These are phyloP conservation scores for Mycena chlorophos DNA, from an alignment of 768 basidiomycete genomes.

Conservation along the genomic window DNA sequence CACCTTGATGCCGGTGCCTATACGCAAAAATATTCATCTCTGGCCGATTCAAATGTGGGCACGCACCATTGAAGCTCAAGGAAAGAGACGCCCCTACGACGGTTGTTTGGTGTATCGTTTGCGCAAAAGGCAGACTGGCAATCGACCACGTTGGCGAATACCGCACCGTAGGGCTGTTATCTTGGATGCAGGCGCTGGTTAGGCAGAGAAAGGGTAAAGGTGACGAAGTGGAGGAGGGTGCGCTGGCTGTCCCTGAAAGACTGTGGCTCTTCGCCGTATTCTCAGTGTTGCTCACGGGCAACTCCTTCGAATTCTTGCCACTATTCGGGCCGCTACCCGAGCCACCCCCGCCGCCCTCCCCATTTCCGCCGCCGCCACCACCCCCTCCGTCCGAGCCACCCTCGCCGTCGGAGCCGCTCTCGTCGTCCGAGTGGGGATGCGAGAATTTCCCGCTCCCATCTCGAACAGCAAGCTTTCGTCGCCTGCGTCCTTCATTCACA, in stretches of 20 bases:
- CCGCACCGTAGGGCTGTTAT: slow-evolving; percentile 38
- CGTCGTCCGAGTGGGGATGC: background rate
- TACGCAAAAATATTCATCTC: background rate
- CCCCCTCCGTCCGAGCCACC: background rate
- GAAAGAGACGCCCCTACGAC: slow-evolving; percentile 33
- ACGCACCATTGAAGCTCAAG: slow-evolving; percentile 41
- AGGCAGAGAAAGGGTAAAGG: slow-evolving; percentile 2
- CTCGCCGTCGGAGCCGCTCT: background rate
- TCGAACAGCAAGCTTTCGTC: too few relatives aligned
- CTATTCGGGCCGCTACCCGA: background rate
- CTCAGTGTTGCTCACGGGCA: too few relatives aligned
- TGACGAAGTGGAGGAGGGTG: too few relatives aligned
- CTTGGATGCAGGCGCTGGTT: slow-evolving; percentile 20
- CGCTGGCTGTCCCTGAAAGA: too few relatives aligned
- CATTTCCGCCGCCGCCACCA: background rate
- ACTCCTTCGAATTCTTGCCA: background rate
- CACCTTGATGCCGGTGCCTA: slow-evolving; percentile 48
- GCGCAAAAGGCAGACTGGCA: slow-evolving; percentile 22
- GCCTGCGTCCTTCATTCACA: too few relatives aligned
- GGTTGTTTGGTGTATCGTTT: slow-evolving; percentile 39
- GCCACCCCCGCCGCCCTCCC: background rate
- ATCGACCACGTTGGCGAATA: slow-evolving; percentile 41
- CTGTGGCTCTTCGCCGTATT: too few relatives aligned
- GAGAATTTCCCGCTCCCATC: too few relatives aligned
- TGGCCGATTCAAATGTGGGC: background rate